phyloP scores from a whole-genome alignment of 2,329 filamentous ascomycete species.

The Hypoxylon sp. region DNA sequence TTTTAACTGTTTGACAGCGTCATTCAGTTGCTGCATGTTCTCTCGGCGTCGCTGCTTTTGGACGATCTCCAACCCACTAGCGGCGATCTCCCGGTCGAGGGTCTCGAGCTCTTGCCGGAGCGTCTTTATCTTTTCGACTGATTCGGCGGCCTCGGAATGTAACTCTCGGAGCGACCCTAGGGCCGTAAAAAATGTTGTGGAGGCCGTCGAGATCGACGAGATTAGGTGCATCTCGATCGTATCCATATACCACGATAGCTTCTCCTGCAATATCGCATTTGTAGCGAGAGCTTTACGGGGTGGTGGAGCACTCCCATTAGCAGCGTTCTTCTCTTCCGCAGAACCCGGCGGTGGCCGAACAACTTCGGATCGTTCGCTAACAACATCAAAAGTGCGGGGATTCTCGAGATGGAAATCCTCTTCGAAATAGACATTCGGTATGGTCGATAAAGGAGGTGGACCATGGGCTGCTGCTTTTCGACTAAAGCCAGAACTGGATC shows the following conservation, averaged over 20 bases:
- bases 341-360: slow-evolving; percentile 76
- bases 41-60: slow-evolving; percentile 85
- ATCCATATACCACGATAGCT: slow-evolving; percentile 99
- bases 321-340: slow-evolving; percentile 66
- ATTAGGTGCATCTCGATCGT: slow-evolving; percentile 98
- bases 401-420: slow-evolving; percentile 96
- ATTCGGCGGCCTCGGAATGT: slow-evolving; percentile 92
- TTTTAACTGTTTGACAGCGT: slow-evolving; percentile 86
- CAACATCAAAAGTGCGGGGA: slow-evolving; percentile 94
- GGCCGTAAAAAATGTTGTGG: slow-evolving; percentile 95
- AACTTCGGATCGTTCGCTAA: slow-evolving; percentile 97
- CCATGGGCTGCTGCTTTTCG: slow-evolving; percentile 75
- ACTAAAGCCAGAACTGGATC: slow-evolving; percentile 64
- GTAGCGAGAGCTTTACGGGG: slow-evolving; percentile 91
- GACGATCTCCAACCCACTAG: slow-evolving; percentile 87
- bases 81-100: slow-evolving; percentile 88
- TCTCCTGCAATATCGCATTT: slow-evolving; percentile 97
- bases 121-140: slow-evolving; percentile 86
- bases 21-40: slow-evolving; percentile 85
- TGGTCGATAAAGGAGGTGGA: slow-evolving; percentile 89
- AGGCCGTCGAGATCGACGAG: slow-evolving; percentile 94
- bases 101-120: slow-evolving; percentile 83
- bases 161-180: slow-evolving; percentile 91
- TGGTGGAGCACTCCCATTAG: slow-evolving; percentile 71
- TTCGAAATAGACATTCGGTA: slow-evolving; percentile 94